A percentile compares a stretch with the other conserved stretches of the same genome.
Evolutionary conservation across 306 rosid genomes (phyloP).

Genomic region (Lagenaria siceraria): DNA sequence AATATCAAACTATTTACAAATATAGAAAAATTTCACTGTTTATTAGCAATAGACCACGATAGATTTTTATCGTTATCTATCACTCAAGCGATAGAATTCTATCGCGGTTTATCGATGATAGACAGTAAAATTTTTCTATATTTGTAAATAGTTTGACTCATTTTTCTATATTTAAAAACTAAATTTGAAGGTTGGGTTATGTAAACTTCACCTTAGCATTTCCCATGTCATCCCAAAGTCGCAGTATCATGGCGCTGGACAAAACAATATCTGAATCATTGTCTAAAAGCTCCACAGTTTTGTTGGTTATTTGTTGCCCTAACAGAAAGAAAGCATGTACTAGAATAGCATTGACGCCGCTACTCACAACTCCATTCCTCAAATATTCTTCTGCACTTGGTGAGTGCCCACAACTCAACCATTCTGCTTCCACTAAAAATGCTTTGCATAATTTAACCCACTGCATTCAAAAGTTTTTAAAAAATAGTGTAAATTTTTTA

Average conservation of each 20-base stretch:
- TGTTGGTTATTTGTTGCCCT: slow-evolving; percentile 25
- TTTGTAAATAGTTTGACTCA: no score
- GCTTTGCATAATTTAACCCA: slow-evolving; percentile 46
- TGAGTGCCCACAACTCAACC: slow-evolving; percentile 36
- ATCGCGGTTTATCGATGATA: no score
- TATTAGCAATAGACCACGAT: no score
- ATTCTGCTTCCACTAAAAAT: slow-evolving; percentile 48
- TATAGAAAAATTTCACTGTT: no score
- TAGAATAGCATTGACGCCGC: slow-evolving; percentile 39
- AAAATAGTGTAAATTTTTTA: no score
- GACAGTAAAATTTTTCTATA: no score
- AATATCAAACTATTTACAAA: no score
- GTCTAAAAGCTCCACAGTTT: slow-evolving; percentile 26
- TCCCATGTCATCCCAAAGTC: slow-evolving; percentile 74
- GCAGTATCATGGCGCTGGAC: slow-evolving; percentile 38
- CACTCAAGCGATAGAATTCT: no score
- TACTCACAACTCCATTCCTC: slow-evolving; percentile 43
- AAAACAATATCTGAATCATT: slow-evolving; percentile 20
- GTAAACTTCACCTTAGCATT: slow-evolving; percentile 18
- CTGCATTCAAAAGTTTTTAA: slow-evolving; percentile 14
- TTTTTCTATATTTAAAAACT: no score
- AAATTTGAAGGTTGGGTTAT: no score
- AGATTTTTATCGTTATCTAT: no score
- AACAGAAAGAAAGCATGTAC: slow-evolving; percentile 40
- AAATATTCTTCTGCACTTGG: slow-evolving; percentile 45